A percentile compares a stretch with the other conserved stretches of the same genome.
phyloP scores from a whole-genome alignment of 768 basidiomycete species.

The Podaxis sp. region DNA sequence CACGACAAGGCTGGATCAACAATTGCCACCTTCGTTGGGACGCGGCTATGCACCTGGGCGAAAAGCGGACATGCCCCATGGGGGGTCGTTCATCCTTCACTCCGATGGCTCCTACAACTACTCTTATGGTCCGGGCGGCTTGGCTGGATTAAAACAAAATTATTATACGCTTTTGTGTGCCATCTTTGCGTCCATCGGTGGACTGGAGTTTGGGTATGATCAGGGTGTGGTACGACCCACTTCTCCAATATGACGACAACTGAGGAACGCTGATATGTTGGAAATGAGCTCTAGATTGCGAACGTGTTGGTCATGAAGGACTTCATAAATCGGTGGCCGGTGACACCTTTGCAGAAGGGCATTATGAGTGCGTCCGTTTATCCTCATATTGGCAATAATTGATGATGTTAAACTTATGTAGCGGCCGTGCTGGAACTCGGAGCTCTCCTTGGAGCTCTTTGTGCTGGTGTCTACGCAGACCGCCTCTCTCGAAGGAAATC shows the following conservation, averaged over 20 bases:
- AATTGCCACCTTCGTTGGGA: neutral
- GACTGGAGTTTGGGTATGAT: conserved; percentile 79
- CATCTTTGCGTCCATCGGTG: conserved; percentile 75
- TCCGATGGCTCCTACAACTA: conserved; percentile 56
- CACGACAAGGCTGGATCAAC: neutral
- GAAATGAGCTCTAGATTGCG: conserved; percentile 49
- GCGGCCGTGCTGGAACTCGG: conserved; percentile 80
- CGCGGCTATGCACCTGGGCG: neutral
- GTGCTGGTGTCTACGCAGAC: conserved; percentile 69
- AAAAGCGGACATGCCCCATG: neutral
- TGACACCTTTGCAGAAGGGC: conserved; percentile 73
- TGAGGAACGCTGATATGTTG: neutral
- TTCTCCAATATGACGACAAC: neutral
- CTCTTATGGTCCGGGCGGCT: conserved; percentile 70
- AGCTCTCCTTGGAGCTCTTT: conserved; percentile 72
- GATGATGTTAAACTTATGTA: conserved; percentile 26
- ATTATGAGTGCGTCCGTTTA: conserved; percentile 60
- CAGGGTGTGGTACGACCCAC: conserved; percentile 61
- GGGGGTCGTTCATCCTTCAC: conserved; percentile 35
- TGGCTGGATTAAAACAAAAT: conserved; percentile 64
- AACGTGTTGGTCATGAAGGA: conserved; percentile 84
- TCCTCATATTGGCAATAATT: neutral
- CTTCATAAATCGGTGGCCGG: conserved; percentile 66
- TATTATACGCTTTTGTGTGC: conserved; percentile 67
- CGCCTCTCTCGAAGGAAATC: conserved; percentile 63